A percentile compares a stretch with the other conserved stretches of the same genome.
Conservation (phyloP, 176 grass and related monocot genomes). For the Leersia perrieri region DNA sequence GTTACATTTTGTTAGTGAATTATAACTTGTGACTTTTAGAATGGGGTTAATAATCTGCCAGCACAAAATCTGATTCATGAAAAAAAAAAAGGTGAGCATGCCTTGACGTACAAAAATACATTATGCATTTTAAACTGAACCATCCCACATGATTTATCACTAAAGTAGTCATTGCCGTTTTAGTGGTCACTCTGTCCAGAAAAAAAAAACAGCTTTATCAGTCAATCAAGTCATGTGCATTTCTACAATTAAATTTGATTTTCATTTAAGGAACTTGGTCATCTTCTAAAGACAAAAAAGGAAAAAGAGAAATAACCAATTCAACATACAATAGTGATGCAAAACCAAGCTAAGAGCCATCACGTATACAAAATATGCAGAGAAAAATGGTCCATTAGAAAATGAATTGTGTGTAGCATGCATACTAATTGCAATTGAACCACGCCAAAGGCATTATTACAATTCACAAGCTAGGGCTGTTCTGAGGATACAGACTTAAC, state of each 20-base stretch:
- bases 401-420: constrained; percentile 21
- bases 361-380: constrained; percentile 21
- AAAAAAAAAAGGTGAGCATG: background rate
- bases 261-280: background rate
- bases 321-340: background rate
- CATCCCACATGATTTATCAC: background rate
- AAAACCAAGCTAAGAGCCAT: constrained; percentile 22
- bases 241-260: background rate
- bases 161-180: background rate
- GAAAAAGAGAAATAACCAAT: background rate
- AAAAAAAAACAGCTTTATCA: background rate
- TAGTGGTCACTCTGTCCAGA: background rate
- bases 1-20: background rate
- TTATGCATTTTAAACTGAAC: background rate
- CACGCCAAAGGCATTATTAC: constrained; percentile 10
- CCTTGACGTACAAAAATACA: background rate
- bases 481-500: background rate
- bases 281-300: constrained; percentile 11
- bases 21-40: background rate
- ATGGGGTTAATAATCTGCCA: background rate
- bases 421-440: background rate
- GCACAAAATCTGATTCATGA: background rate
- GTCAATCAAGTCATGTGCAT: background rate
- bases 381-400: constrained; percentile 26
- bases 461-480: background rate